Percentiles rank a stretch among this genome's conserved stretches.
Conservation (phyloP, 805 yeast species). For the Yamadazyma sp. region DNA sequence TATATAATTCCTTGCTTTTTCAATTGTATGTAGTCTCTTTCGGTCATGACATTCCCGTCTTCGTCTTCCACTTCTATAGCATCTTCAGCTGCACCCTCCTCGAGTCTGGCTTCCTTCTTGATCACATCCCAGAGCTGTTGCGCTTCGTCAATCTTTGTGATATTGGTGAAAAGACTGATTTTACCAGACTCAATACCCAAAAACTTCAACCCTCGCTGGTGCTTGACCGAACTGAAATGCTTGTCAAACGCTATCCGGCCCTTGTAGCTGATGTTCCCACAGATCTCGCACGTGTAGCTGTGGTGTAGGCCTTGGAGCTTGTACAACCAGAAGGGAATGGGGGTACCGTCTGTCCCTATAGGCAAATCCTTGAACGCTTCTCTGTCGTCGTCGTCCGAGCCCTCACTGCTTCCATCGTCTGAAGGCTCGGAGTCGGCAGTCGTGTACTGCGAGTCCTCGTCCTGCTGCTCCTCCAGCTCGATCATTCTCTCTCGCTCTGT, state of each 20-base stretch:
- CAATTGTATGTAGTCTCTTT: slow-evolving; percentile 77
- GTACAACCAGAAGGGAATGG: slow-evolving; percentile 92
- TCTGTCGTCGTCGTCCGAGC: slow-evolving; percentile 21
- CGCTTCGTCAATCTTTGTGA: slow-evolving; percentile 70
- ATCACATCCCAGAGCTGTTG: slow-evolving; percentile 52
- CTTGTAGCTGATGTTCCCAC: slow-evolving; percentile 70
- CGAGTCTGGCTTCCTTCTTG: slow-evolving; percentile 33
- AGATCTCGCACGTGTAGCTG: slow-evolving; percentile 77
- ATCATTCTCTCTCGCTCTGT: slow-evolving; percentile 67
- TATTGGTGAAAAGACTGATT: slow-evolving; percentile 54
- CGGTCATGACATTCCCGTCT: slow-evolving; percentile 90
- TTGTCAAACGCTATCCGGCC: slow-evolving; percentile 71
- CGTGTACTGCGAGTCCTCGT: slow-evolving; percentile 41
- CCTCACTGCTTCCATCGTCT: slow-evolving; percentile 21
- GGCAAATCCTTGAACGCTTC: slow-evolving; percentile 64
- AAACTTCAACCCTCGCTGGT: slow-evolving; percentile 68
- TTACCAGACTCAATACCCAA: slow-evolving; percentile 63
- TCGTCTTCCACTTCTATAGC: slow-evolving; percentile 86
- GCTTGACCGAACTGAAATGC: slow-evolving; percentile 75
- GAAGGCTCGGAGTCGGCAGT: slow-evolving; percentile 29
- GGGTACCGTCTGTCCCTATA: slow-evolving; percentile 83
- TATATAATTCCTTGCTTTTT: slow-evolving; percentile 83
- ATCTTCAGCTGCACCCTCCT: slow-evolving; percentile 46
- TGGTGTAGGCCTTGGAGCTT: slow-evolving; percentile 83
- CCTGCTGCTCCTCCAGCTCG: slow-evolving; percentile 43